Base-by-base conservation (phyloP, 371 early-diverging fungal genomes). In the Saksenaea oblongispora region DNA sequence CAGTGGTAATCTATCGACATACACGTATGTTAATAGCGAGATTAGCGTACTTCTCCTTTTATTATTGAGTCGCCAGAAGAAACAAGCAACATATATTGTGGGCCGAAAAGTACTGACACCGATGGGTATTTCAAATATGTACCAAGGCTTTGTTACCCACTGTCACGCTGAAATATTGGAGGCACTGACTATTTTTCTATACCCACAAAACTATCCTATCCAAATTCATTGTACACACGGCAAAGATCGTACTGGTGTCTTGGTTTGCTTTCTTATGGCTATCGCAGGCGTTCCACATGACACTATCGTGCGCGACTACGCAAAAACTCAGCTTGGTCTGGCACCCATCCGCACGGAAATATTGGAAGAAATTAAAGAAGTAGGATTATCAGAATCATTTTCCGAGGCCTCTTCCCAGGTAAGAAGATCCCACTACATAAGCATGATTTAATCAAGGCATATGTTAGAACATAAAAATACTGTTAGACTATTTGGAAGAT, bases 141-240 rank as follows among this genome's bases (percentile, higher is more conserved):
- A 91, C 66, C 78, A 82, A 44, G 78, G 78, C 58, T 84, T 89
- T 44, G 60, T 86, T 1, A 71, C 74, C 31, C 77, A 83, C 54
- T 85, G 87, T 66, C 75, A 83, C 63, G 62, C 67, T 0, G 87
- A 87, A 55, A 76, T 88, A 22, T 66, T 69, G 0, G 72, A 80
- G 10, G 81, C 85, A 1, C 37, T 89, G 69, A 70, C 76, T 57
- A 70, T 87, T 5, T 85, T 88, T 66, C 65, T 75, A 14, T 73
- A 87, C 47, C 82, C 80, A 8, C 56, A 70, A 18, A 84, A 85
- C 54, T 90, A 87, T 62, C 92, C 92, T 3, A 83, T 92, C 13
- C 76, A 89, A 44, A 81, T 92, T 34, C 92, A 92, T 63, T 92
- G 92, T 72, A 87, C 90, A 15, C 90, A 90, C 54, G 92, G 92